phyloP scores from a whole-genome alignment of 495 filamentous ascomycete species.

The Neurospora sp. region DNA sequence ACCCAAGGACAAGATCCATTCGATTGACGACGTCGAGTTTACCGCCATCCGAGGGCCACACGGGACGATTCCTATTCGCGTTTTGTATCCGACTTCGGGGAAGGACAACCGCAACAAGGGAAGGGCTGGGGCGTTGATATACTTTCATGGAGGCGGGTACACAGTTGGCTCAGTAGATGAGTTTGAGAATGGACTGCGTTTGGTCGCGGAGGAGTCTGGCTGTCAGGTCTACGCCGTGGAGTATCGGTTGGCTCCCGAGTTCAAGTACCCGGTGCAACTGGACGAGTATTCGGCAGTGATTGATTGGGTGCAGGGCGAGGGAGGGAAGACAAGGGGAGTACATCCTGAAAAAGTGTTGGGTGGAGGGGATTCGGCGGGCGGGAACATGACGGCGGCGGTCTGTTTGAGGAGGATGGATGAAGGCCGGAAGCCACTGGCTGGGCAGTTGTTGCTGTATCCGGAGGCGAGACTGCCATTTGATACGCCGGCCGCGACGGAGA shows the following conservation, averaged over 20 bases:
- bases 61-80: constrained; percentile 24
- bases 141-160: constrained; percentile 35
- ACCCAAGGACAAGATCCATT: constrained; percentile 6
- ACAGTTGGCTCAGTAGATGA: constrained; percentile 28
- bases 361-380: constrained; percentile 27
- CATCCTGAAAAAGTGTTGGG: constrained; percentile 17
- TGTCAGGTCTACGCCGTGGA: constrained; percentile 22
- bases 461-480: constrained; percentile 28
- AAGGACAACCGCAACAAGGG: neutral
- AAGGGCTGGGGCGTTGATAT: constrained; percentile 20
- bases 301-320: constrained; percentile 17
- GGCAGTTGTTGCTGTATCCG: constrained; percentile 28
- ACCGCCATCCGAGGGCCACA: constrained; percentile 27
- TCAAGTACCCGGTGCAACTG: constrained; percentile 25
- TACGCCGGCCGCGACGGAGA: constrained; percentile 24
- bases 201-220: constrained; percentile 17
- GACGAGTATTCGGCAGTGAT: constrained; percentile 25
- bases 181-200: constrained; percentile 27
- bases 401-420: constrained; percentile 18
- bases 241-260: constrained; percentile 30
- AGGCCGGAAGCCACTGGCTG: constrained; percentile 13
- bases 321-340: constrained; percentile 14
- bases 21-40: constrained; percentile 23
- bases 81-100: too few species aligned
- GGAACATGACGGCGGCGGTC: constrained; percentile 28